A percentile compares a stretch with the other conserved stretches of the same genome.
Evolutionary conservation across 2,329 filamentous ascomycete genomes (phyloP).

Genomic region (Cyphellophora attinorum): DNA sequence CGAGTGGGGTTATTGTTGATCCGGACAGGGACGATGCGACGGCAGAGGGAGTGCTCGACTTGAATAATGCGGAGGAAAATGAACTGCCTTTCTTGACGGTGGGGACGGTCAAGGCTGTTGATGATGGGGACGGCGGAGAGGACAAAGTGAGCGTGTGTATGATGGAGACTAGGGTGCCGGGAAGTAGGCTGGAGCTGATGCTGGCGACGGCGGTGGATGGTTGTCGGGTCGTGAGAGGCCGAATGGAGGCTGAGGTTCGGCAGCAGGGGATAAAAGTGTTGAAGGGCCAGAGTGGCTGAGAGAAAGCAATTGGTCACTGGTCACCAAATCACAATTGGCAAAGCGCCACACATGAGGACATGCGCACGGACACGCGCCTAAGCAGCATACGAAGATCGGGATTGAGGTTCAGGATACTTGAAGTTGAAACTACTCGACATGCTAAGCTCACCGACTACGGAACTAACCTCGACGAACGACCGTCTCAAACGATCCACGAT

Average conservation of each 20-base stretch:
- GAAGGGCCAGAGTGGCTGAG: conserved; percentile 13
- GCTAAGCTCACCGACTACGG: no score
- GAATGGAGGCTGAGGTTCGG: conserved; percentile 67
- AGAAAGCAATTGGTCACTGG: no score
- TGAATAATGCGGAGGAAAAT: conserved; percentile 42
- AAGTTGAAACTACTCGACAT: no score
- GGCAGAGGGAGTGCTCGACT: conserved; percentile 31
- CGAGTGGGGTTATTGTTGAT: conserved; percentile 56
- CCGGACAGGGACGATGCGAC: conserved; percentile 10
- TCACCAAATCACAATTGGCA: no score
- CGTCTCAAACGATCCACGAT: no score
- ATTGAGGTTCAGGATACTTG: no score
- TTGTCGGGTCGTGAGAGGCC: conserved; percentile 72
- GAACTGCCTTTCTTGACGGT: conserved; percentile 85
- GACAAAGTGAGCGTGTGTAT: conserved; percentile 65
- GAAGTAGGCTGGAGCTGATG: conserved; percentile 71
- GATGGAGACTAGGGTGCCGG: conserved; percentile 80
- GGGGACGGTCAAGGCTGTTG: conserved; percentile 57
- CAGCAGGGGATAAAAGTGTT: conserved; percentile 16
- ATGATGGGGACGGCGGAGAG: conserved; percentile 46
- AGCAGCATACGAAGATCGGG: no score
- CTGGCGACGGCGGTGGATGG: conserved; percentile 85
- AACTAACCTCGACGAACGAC: no score
- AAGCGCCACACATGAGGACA: no score
- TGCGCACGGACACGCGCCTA: no score